Evolutionary conservation across 345 rosid genomes (phyloP).

Genomic region (Ceriops decandra): DNA sequence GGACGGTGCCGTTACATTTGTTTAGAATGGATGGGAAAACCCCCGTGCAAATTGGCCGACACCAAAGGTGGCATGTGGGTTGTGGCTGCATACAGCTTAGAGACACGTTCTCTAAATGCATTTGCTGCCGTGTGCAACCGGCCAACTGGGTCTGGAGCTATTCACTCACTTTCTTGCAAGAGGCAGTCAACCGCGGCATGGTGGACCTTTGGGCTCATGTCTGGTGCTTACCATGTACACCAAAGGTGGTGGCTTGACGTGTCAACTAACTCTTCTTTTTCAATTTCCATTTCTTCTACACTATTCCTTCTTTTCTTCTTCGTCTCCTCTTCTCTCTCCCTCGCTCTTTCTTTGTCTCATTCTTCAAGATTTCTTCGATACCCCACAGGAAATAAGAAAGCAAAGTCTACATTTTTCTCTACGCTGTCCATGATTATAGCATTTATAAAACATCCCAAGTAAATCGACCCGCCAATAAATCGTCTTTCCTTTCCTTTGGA

Average conservation of each 20-base stretch:
- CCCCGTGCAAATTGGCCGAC: not conserved
- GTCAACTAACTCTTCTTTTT: conserved; percentile 13
- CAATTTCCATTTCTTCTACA: conserved; percentile 1
- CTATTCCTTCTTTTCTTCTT: conserved; percentile 16
- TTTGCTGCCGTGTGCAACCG: conserved; percentile 15
- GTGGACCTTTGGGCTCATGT: conserved; percentile 2
- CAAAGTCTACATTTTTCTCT: not conserved
- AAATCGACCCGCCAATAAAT: not conserved
- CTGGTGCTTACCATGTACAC: conserved; percentile 15
- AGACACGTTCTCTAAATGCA: not conserved
- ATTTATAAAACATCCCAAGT: not conserved
- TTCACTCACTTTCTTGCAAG: not conserved
- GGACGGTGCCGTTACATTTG: no score
- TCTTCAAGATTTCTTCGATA: conserved; percentile 9
- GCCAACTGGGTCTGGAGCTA: not conserved
- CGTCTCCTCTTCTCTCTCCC: not conserved
- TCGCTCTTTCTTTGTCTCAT: conserved; percentile 1
- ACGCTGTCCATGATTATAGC: not conserved
- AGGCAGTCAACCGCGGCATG: not conserved
- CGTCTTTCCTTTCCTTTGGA: not conserved
- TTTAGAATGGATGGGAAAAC: no score
- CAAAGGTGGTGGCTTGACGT: conserved; percentile 21
- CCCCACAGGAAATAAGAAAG: not conserved
- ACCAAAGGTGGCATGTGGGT: not conserved
- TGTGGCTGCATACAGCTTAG: not conserved